Evolutionary conservation across 2,329 filamentous ascomycete genomes (phyloP), one percentile per base, ranked within the genome.

Genomic region (Fusarium vanettenii): DNA sequence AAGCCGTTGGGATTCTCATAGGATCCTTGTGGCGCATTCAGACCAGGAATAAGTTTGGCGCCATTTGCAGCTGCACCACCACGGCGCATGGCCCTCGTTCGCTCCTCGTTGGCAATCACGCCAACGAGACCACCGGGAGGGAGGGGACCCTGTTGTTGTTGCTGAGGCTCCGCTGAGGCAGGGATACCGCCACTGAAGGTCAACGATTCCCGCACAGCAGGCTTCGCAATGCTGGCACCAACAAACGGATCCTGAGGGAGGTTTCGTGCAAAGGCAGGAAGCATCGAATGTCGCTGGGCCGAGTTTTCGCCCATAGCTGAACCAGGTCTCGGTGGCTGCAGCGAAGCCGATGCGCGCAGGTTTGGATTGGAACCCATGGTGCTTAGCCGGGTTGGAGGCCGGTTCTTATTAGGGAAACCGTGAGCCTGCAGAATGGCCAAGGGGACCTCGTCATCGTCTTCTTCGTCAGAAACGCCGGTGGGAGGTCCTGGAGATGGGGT

Each of bases 361-460:
- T 95, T 95, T 1, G 92, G 92, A 80, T 93, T 94, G 16, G 93
- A 94, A 72, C 88, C 89, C 79, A 91, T 90, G 66, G 86, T 89
- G 73, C 85, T 89, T 29, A 94, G 86, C 52, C 90, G 90, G 29
- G 89, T 92, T 1, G 95, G 94, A 16, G 94, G 93, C 20, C 94
- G 90, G 77, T 91, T 92, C 83, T 91, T 95, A 82, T 88, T 91
- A 0, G 95, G 95, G 79, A 98, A 98, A 3, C 95, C 95, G 81
- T 98, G 95, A 2, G 95, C 95, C 64, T 94, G 93, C 22, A 98
- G 86, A 75, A 98, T 97, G 14, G 92, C 95, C 45, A 98, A 86
- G 0, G 95, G 95, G 14, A 97, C 90, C 78, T 98, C 95, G 67
- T 98, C 95, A 76, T 98, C 95, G 60, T 97, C 95, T 76, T 98